These are phyloP conservation scores for Tremella fuciformis DNA, from an alignment of 768 basidiomycete genomes.

Conservation along the genomic window DNA sequence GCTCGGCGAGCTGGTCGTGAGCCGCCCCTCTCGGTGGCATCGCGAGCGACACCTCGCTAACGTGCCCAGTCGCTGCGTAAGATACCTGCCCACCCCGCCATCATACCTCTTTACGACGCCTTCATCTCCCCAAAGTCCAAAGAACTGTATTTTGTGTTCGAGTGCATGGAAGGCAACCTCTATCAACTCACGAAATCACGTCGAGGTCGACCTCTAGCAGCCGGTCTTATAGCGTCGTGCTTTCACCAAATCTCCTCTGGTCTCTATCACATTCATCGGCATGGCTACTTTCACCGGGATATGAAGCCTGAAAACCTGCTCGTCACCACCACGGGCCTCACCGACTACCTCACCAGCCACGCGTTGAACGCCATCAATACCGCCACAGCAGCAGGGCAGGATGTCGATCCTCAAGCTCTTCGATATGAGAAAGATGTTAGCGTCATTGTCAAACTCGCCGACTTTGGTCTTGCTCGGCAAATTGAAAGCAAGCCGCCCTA, in stretches of 20 bases:
- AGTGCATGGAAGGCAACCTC: conserved; percentile 99
- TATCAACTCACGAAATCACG: conserved; percentile 98
- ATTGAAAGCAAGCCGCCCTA: conserved; percentile 85
- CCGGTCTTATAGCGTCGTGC: conserved; percentile 90
- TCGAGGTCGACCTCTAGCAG: conserved; percentile 91
- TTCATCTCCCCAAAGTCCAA: conserved; percentile 94
- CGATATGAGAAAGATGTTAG: conserved; percentile 81
- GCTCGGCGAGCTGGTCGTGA: conserved; percentile 75
- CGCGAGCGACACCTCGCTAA: conserved; percentile 7
- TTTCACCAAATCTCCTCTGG: conserved; percentile 89
- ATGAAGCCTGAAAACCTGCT: conserved; percentile 99
- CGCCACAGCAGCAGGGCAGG: neutral
- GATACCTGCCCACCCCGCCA: conserved; percentile 92
- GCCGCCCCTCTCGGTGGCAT: conserved; percentile 19
- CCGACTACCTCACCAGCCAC: conserved; percentile 82
- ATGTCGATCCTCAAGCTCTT: neutral
- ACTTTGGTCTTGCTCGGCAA: conserved; percentile 94
- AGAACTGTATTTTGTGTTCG: conserved; percentile 98
- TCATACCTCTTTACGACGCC: conserved; percentile 98
- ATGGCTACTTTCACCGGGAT: conserved; percentile 97
- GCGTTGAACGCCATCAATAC: conserved; percentile 57
- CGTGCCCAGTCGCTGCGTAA: conserved; percentile 76
- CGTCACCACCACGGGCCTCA: conserved; percentile 93
- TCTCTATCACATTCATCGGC: conserved; percentile 82
- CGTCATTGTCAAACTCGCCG: conserved; percentile 94